Conservation (phyloP, 2,329 filamentous ascomycete genomes). For the Microcyclospora pomicola region DNA sequence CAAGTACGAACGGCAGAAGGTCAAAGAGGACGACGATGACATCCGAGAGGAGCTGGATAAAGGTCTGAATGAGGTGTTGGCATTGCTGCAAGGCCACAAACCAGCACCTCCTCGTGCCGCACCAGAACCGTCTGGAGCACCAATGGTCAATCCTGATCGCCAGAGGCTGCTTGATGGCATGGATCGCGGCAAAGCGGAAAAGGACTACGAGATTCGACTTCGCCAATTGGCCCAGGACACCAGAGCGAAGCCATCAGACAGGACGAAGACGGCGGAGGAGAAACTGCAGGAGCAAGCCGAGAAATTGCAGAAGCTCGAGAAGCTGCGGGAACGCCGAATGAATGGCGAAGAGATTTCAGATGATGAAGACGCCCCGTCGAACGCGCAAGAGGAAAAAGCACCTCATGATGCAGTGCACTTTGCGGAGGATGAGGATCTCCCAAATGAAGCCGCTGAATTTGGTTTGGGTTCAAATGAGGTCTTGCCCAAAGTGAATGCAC, state of each 20-base stretch:
- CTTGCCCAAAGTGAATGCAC: constrained; percentile 11
- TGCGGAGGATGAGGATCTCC: constrained; percentile 20
- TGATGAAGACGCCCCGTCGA: constrained; percentile 35
- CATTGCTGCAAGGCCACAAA: constrained; percentile 50
- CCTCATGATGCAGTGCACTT: constrained; percentile 14
- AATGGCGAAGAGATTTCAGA: constrained; percentile 64
- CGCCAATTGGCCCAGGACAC: constrained; percentile 73
- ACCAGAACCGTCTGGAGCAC: constrained; percentile 19
- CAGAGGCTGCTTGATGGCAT: constrained; percentile 45
- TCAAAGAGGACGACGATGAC: constrained; percentile 88
- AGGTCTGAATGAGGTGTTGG: constrained; percentile 62
- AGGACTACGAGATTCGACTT: constrained; percentile 74
- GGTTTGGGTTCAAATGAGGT: constrained; percentile 47
- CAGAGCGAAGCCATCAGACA: constrained; percentile 69
- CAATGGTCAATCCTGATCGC: constrained; percentile 46
- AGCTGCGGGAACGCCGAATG: constrained; percentile 75
- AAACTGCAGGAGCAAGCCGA: constrained; percentile 63
- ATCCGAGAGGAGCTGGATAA: constrained; percentile 72
- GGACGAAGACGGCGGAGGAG: constrained; percentile 86
- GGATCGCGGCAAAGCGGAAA: constrained; percentile 58
- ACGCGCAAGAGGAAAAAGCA: constrained; percentile 15
- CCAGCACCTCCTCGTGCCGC: constrained; percentile 22
- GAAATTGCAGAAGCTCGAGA: constrained; percentile 66
- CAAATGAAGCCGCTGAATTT: constrained; percentile 47
- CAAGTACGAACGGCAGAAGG: constrained; percentile 86